phyloP scores from a whole-genome alignment of 257 asterid genomes.

The Solanum okadae region DNA sequence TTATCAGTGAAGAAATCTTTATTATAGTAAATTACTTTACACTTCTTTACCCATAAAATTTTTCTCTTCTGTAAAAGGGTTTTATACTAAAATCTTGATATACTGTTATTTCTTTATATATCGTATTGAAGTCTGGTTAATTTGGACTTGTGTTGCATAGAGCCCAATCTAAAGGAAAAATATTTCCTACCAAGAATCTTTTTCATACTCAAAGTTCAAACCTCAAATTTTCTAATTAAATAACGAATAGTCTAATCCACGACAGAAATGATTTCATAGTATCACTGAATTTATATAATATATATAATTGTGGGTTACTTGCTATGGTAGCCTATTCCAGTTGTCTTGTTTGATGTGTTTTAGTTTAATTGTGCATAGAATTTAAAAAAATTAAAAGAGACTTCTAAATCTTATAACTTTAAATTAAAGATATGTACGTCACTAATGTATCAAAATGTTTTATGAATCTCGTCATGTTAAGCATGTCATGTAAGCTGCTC shows the following conservation, averaged over 20 bases:
- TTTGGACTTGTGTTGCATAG: too few species aligned
- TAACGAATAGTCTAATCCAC: accelerated
- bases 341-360: too few species aligned
- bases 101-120: not conserved
- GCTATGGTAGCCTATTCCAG: too few species aligned
- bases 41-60: not conserved
- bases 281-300: too few species aligned
- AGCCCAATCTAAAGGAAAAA: too few species aligned
- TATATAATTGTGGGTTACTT: too few species aligned
- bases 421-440: too few species aligned
- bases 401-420: too few species aligned
- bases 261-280: too few species aligned
- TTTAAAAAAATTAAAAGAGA: too few species aligned
- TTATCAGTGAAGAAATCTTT: not conserved
- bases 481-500: not conserved
- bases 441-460: not conserved
- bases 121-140: not conserved
- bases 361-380: not conserved
- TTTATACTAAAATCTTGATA: not conserved
- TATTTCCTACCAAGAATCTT: accelerated
- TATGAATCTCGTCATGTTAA: not conserved
- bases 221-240: too few species aligned
- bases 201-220: not conserved
- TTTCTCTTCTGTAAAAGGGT: not conserved
- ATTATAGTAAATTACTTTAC: not conserved